Evolutionary conservation across 768 basidiomycete genomes (phyloP), one percentile per base, ranked within the genome.

Genomic region (Russula abietina): DNA sequence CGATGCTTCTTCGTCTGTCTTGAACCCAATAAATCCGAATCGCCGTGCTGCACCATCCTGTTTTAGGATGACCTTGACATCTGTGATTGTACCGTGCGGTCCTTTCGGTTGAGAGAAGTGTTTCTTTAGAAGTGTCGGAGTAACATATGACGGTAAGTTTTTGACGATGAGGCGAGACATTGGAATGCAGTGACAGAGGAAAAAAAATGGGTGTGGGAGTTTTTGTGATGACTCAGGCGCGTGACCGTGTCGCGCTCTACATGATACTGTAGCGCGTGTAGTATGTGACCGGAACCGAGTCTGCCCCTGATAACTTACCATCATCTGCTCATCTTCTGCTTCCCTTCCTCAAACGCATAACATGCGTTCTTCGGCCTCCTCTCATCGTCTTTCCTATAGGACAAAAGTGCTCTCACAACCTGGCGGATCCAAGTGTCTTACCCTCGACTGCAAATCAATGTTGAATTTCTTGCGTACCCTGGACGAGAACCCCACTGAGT

Each of bases 11-110:
- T 81, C 77, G 33, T 87, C 79, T 0, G 86, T 82, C 75, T 90
- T 93, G 79, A 86, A 98, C 0, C 97, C 97, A 10, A 96, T 79
- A 70, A 98, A 99, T 0, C 90, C 97, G 72, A 99, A 95, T 38
- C 91, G 80, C 9, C 97, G 80, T 0, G 89, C 87, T 0, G 86
- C 87, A 1, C 93, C 93, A 71, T 92, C 86, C 0, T 74, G 76
- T 73, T 91, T 89, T 30, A 79, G 79, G 4, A 92, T 84, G 55
- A 98, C 80, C 72, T 91, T 91, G 55, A 87, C 79, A 75, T 98
- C 97, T 4, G 97, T 99, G 51, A 97, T 80, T 1, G 80, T 83
- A 4, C 86, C 89, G 0, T 77, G 75, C 1, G 87, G 88, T 22
- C 81, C 80, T 38, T 77, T 78, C 62, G 83, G 80, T 60, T 83